Evolutionary conservation across 73 alveolate genomes (phyloP), one percentile per base, ranked within the genome.

Genomic region (Tetrahymena borealis): DNA sequence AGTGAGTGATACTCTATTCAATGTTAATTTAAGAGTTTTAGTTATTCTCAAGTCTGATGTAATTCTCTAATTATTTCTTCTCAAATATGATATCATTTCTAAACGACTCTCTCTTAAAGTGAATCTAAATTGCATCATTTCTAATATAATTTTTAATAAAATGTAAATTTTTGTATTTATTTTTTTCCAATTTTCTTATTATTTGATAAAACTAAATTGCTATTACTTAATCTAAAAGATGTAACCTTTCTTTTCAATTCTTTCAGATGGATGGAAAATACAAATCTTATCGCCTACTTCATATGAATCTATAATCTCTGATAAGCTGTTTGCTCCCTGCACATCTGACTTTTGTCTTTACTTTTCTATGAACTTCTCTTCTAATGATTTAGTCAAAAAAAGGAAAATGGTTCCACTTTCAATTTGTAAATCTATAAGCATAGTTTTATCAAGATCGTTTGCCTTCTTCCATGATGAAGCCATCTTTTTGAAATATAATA

Each of bases 381-480:
- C 93, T 91, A 31, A 7, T 28, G 35, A 37, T 85, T 93, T 93
- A 28, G 11, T 33, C 28, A 85, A 79, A 37, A 93, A 79, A 16
- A 90, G 16, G 28, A 93, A 60, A 33, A 93, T 79, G 16, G 95
- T 93, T 24, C 95, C 95, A 9, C 91, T 39, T 90, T 33, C 77
- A 13, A 93, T 93, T 40, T 93, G 18, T 32, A 79, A 85, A 12
- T 93, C 93, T 9, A 60, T 35, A 0, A 93, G 28, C 78, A 93
- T 40, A 11, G 92, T 93, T 41, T 79, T 40, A 4, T 93, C 95
- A 38, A 93, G 28, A 35, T 93, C 95, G n/a, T 20, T 43, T 11
- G 91, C 95, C 15, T 32, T 37, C 24, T 18, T 39, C 95, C 95
- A 93, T 13, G 20, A 36, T 9, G 90, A 90, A 5, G 78, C 91